Evolutionary conservation across 179 eudicot species (phyloP).

Genomic region (Dionaea muscipula): DNA sequence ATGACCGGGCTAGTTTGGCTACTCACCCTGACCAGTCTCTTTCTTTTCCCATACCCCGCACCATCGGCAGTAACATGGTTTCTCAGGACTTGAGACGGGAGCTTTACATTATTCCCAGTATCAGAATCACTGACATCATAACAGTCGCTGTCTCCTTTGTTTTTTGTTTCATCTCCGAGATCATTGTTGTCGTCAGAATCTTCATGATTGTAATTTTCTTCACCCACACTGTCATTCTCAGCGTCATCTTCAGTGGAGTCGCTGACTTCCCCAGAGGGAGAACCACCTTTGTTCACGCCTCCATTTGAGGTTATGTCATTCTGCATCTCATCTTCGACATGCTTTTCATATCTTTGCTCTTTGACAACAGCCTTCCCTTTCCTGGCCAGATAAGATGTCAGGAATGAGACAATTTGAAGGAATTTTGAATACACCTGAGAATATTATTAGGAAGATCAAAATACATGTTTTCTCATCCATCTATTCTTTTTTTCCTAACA

Average conservation of each 20-base stretch:
- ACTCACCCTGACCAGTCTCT: conserved; percentile 25
- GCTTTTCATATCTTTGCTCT: conserved; percentile 21
- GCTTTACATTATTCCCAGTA: conserved; percentile 10
- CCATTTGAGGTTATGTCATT: conserved; percentile 17
- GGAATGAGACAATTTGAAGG: background rate
- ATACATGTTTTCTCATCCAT: too few relatives aligned
- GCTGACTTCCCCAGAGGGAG: conserved; percentile 9
- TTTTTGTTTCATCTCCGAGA: conserved; percentile 9
- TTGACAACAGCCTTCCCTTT: conserved; percentile 36
- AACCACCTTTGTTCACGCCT: conserved; percentile 11
- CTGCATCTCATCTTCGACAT: conserved; percentile 10
- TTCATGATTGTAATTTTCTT: conserved; percentile 10
- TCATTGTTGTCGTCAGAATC: conserved; percentile 19
- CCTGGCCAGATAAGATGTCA: conserved; percentile 18
- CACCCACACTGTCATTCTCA: conserved; percentile 15
- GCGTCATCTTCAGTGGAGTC: conserved; percentile 26
- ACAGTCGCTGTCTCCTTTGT: conserved; percentile 10
- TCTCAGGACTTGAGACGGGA: conserved; percentile 8
- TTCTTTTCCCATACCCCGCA: conserved; percentile 18
- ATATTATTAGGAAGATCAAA: too few relatives aligned
- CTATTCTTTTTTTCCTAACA: too few relatives aligned
- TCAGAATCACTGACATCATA: conserved; percentile 12
- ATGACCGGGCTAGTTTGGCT: conserved; percentile 25
- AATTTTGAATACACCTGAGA: background rate
- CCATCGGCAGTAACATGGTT: conserved; percentile 10